A percentile compares a stretch with the other conserved stretches of the same genome.
Conservation (phyloP, 2,329 filamentous ascomycete genomes). For the Daldinia eschscholtzii region DNA sequence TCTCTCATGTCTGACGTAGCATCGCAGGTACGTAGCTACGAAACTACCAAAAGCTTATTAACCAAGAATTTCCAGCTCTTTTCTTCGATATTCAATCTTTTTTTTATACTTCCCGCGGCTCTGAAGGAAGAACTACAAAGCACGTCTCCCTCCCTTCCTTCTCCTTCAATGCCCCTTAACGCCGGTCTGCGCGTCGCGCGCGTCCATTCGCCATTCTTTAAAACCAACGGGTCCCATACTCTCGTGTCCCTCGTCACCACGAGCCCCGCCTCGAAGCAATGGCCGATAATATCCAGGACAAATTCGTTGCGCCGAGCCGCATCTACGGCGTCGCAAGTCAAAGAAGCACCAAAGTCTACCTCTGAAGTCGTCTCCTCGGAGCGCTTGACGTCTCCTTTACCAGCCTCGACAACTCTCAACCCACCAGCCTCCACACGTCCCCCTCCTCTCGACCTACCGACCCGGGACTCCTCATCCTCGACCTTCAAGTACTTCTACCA, state of each 20-base stretch:
- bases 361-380: slow-evolving; percentile 16
- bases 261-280: slow-evolving; percentile 10
- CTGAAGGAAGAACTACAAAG: neutral
- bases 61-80: slow-evolving; percentile 15
- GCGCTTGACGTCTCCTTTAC: slow-evolving; percentile 24
- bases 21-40: neutral
- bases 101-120: slow-evolving; percentile 9
- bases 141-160: neutral
- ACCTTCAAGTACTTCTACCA: slow-evolving; percentile 67
- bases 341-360: slow-evolving; percentile 11
- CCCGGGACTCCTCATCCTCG: slow-evolving; percentile 60
- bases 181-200: slow-evolving; percentile 47
- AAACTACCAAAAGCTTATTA: slow-evolving; percentile 3
- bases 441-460: slow-evolving; percentile 74
- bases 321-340: slow-evolving; percentile 22
- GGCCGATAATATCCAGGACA: slow-evolving; percentile 3
- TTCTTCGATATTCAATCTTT: neutral
- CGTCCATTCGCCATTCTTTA: slow-evolving; percentile 32
- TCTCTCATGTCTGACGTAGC: slow-evolving; percentile 12
- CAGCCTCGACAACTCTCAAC: slow-evolving; percentile 66
- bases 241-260: slow-evolving; percentile 10
- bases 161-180: slow-evolving; percentile 39
- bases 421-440: slow-evolving; percentile 80
- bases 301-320: slow-evolving; percentile 3
- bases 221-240: slow-evolving; percentile 1